Percentiles rank a stretch among this genome's conserved stretches.
Conservation (phyloP, 805 yeast species). For the Metschnikowia aberdeeniae region DNA sequence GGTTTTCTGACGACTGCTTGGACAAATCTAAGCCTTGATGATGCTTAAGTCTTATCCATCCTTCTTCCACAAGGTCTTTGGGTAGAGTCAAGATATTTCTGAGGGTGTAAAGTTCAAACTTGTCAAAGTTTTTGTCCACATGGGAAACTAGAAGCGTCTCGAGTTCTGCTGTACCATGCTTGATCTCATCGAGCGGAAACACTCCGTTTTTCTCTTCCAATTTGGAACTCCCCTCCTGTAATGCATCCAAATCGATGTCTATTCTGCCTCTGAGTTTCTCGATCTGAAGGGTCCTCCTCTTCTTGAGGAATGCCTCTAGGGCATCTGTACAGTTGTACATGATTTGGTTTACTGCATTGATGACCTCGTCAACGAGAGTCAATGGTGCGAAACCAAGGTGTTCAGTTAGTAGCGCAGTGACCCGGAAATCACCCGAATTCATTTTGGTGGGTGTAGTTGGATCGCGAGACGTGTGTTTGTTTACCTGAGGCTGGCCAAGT, state of each 20-base stretch:
- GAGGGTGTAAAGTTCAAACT: conserved; percentile 75
- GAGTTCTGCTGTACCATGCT: conserved; percentile 73
- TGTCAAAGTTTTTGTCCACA: conserved; percentile 80
- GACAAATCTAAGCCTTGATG: conserved; percentile 50
- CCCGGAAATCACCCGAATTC: conserved; percentile 26
- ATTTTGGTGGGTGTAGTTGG: conserved; percentile 5
- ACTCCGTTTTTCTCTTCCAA: conserved; percentile 8
- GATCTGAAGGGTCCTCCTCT: conserved; percentile 18
- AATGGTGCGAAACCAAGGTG: conserved; percentile 84
- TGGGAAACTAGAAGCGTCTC: conserved; percentile 72
- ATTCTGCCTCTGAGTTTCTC: conserved; percentile 15
- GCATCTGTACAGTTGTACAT: conserved; percentile 80
- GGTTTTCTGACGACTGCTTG: conserved; percentile 3
- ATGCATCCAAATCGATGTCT: conserved; percentile 1
- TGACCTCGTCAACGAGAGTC: conserved; percentile 78
- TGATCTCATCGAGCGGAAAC: conserved; percentile 48
- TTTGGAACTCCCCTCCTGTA: conserved; percentile 11
- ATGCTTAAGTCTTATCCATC: conserved; percentile 65
- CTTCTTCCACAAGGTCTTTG: conserved; percentile 54
- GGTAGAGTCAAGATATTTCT: conserved; percentile 77
- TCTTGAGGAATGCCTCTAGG: conserved; percentile 58
- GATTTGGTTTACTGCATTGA: conserved; percentile 80
- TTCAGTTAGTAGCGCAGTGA: conserved; percentile 60
- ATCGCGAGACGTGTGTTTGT: neutral
- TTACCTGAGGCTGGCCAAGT: neutral